Percentiles rank a stretch among this genome's conserved stretches.
phyloP scores from a whole-genome alignment of 371 early-diverging fungal species.

The Mortierella sp. region DNA sequence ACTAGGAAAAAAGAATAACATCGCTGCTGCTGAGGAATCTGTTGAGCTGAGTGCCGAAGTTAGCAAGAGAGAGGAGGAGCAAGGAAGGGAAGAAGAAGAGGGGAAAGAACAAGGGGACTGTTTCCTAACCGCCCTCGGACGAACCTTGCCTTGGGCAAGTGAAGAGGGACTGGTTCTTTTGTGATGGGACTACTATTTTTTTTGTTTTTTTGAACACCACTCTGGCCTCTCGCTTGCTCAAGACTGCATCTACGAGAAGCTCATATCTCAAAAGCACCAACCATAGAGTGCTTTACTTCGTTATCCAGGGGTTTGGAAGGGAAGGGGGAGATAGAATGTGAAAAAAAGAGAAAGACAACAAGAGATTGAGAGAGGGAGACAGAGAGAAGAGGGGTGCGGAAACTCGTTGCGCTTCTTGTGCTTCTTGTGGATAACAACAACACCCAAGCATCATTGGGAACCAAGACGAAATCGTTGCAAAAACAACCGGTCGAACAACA shows the following conservation, averaged over 20 bases:
- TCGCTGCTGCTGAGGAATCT: background rate
- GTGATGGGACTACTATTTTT: conserved; percentile 2
- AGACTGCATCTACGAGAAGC: background rate
- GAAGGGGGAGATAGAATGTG: background rate
- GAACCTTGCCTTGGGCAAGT: background rate
- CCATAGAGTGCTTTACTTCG: background rate
- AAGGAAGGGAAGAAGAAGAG: background rate
- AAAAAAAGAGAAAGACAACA: background rate
- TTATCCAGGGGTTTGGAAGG: background rate
- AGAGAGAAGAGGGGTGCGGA: background rate
- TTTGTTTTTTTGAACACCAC: conserved; percentile 7
- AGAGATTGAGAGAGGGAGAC: background rate
- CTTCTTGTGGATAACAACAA: background rate
- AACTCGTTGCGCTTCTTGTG: background rate
- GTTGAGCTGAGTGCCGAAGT: background rate
- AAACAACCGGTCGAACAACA: background rate
- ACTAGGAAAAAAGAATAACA: conserved; percentile 11
- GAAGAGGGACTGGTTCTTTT: conserved; percentile 8
- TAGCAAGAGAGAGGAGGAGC: background rate
- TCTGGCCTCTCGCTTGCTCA: background rate
- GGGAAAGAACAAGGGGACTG: background rate
- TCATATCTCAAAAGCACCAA: too few species aligned
- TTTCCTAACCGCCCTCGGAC: conserved; percentile 4
- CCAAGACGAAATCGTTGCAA: conserved; percentile 3
- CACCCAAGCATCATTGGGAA: background rate